Conservation (phyloP, 352 stramenopile genomes). For the Phytophthora melonis region DNA sequence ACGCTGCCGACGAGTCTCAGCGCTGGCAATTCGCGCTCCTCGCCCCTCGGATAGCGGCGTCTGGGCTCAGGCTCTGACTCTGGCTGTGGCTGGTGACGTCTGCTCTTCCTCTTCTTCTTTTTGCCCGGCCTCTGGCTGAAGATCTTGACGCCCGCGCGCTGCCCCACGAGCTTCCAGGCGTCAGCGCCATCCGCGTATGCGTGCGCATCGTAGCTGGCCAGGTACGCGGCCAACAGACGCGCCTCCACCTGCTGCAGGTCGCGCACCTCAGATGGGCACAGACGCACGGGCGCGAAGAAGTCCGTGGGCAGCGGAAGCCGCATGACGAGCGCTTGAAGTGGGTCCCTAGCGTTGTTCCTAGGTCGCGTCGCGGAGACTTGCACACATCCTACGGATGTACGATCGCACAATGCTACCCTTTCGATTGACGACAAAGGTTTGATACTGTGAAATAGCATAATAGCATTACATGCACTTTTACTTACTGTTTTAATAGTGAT, state of each 20-base stretch:
- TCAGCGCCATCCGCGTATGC: conserved; percentile 12
- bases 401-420: too few relatives aligned
- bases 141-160: conserved; percentile 59
- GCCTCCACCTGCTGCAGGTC: conserved; percentile 59
- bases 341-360: too few relatives aligned
- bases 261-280: conserved; percentile 45
- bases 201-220: conserved; percentile 62
- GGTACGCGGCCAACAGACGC: conserved; percentile 58
- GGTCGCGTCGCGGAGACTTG: too few relatives aligned
- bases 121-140: conserved; percentile 45
- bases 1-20: conserved; percentile 52
- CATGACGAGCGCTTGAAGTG: conserved; percentile 43
- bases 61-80: not conserved
- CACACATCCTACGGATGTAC: too few relatives aligned
- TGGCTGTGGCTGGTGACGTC: not conserved
- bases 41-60: not conserved
- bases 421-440: too few relatives aligned
- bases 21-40: conserved; percentile 38
- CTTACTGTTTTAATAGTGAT: too few relatives aligned
- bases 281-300: conserved; percentile 63
- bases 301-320: conserved; percentile 53
- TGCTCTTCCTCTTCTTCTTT: conserved; percentile 11
- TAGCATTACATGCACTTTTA: too few relatives aligned
- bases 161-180: conserved; percentile 58
- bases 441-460: too few relatives aligned